phyloP scores from a whole-genome alignment of 805 yeast genomes.

The Wickerhamiella nectarea region DNA sequence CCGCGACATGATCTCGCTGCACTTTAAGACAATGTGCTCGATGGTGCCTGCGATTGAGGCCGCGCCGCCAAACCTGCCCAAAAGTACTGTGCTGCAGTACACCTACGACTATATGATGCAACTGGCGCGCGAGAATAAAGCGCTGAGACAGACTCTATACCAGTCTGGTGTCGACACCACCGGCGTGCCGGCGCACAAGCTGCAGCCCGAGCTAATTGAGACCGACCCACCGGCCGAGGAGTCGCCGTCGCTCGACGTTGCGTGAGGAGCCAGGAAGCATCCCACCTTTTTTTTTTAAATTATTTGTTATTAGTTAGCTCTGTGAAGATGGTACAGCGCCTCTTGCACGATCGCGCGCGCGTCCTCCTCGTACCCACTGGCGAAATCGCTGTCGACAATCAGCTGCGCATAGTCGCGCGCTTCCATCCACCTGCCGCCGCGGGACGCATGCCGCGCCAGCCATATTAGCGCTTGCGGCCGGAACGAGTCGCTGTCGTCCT shows the following conservation, averaged over 20 bases:
- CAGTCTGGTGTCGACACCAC: slow-evolving; percentile 15
- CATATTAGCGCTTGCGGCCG: slow-evolving; percentile 75
- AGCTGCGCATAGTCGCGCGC: slow-evolving; percentile 54
- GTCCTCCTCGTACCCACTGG: slow-evolving; percentile 79
- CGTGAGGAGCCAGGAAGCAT: no score
- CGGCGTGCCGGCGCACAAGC: slow-evolving; percentile 11
- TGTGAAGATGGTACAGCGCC: slow-evolving; percentile 36
- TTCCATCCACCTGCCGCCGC: slow-evolving; percentile 41
- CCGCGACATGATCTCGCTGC: slow-evolving; percentile 28
- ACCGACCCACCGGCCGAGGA: background rate
- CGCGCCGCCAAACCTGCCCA: slow-evolving; percentile 16
- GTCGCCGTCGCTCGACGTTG: no score
- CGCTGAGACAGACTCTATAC: slow-evolving; percentile 17
- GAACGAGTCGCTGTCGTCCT: slow-evolving; percentile 52
- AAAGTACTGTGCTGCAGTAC: slow-evolving; percentile 20
- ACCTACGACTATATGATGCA: slow-evolving; percentile 20
- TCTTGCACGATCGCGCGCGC: slow-evolving; percentile 74
- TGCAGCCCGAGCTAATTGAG: slow-evolving; percentile 2
- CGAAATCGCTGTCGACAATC: slow-evolving; percentile 38
- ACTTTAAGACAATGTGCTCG: slow-evolving; percentile 26
- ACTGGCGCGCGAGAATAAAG: slow-evolving; percentile 20
- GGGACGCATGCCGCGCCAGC: slow-evolving; percentile 62
- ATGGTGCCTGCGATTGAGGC: slow-evolving; percentile 25
- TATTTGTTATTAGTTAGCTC: background rate
- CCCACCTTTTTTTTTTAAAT: no score